Evolutionary conservation across 768 basidiomycete genomes (phyloP).

Genomic region (Tylopilus subfusipes): DNA sequence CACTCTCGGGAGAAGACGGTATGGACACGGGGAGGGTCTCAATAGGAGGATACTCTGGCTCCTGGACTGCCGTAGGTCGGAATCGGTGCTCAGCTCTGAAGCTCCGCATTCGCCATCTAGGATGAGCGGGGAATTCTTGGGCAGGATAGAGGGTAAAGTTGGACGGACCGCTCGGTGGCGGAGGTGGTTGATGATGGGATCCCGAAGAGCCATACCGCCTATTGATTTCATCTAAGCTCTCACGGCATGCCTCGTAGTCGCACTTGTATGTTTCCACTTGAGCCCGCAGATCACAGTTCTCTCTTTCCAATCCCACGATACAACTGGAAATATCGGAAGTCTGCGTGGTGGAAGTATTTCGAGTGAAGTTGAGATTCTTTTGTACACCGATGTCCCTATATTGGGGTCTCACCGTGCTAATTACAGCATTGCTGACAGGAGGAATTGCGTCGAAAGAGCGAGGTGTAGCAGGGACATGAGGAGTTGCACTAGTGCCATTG

Average conservation of each 20-base stretch:
- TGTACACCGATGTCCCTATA: constrained; percentile 26
- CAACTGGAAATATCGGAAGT: constrained; percentile 6
- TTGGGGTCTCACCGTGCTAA: neutral
- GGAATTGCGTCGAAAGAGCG: neutral
- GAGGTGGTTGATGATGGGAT: neutral
- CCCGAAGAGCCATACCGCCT: constrained; percentile 3
- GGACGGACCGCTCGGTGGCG: neutral
- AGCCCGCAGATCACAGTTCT: constrained; percentile 12
- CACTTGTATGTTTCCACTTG: constrained; percentile 5
- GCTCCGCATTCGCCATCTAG: constrained; percentile 17
- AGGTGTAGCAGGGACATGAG: constrained; percentile 7
- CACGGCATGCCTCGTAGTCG: constrained; percentile 7
- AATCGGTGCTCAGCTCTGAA: neutral
- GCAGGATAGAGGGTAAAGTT: neutral
- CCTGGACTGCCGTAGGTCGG: neutral
- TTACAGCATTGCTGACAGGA: constrained; percentile 1
- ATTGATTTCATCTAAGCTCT: constrained; percentile 10
- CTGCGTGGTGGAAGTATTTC: neutral
- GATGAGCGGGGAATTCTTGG: constrained; percentile 10
- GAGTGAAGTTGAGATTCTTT: constrained; percentile 22
- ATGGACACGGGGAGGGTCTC: constrained; percentile 11
- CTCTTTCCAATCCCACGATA: constrained; percentile 18
- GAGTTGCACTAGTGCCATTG: constrained; percentile 17
- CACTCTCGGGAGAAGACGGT: constrained; percentile 9
- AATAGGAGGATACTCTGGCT: constrained; percentile 15